A percentile compares a stretch with the other conserved stretches of the same genome.
Conservation (phyloP, 495 filamentous ascomycete genomes). For the Halenospora varia region DNA sequence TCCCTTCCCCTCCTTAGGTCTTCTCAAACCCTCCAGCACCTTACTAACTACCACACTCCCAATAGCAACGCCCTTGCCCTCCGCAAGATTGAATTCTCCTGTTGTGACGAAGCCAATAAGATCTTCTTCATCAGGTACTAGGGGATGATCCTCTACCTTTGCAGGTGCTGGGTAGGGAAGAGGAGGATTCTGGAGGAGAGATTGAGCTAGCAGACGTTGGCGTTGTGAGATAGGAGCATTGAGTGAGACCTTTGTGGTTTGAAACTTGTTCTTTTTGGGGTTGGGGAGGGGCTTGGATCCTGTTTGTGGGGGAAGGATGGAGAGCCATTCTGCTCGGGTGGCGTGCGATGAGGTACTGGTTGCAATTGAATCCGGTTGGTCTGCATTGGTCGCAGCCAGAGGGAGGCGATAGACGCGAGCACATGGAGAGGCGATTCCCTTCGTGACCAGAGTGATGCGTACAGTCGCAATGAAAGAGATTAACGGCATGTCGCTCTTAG, state of each 20-base stretch:
- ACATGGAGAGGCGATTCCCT: constrained; percentile 57
- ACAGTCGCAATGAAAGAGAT: constrained; percentile 45
- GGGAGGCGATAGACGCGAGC: constrained; percentile 74
- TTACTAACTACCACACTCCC: constrained; percentile 63
- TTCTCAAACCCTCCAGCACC: constrained; percentile 37
- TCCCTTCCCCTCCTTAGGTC: constrained; percentile 28
- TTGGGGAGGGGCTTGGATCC: constrained; percentile 17
- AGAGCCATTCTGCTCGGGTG: constrained; percentile 14
- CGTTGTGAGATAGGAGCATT: constrained; percentile 17
- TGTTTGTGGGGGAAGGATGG: constrained; percentile 12
- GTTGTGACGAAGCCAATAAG: constrained; percentile 90
- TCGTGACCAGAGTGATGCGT: constrained; percentile 50
- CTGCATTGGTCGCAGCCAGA: constrained; percentile 5
- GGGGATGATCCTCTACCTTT: constrained; percentile 49
- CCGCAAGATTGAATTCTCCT: constrained; percentile 75
- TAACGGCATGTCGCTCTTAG: not conserved
- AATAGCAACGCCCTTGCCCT: constrained; percentile 72
- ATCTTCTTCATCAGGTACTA: constrained; percentile 68
- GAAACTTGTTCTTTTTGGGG: constrained; percentile 9
- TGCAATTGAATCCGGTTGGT: constrained; percentile 13
- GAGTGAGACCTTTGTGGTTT: constrained; percentile 7
- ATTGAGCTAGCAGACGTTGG: constrained; percentile 39
- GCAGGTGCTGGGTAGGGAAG: constrained; percentile 23
- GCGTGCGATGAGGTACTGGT: not conserved
- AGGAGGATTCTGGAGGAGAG: constrained; percentile 36